phyloP scores from a whole-genome alignment of 2,329 filamentous ascomycete species.

The Hypoxylon sp. region DNA sequence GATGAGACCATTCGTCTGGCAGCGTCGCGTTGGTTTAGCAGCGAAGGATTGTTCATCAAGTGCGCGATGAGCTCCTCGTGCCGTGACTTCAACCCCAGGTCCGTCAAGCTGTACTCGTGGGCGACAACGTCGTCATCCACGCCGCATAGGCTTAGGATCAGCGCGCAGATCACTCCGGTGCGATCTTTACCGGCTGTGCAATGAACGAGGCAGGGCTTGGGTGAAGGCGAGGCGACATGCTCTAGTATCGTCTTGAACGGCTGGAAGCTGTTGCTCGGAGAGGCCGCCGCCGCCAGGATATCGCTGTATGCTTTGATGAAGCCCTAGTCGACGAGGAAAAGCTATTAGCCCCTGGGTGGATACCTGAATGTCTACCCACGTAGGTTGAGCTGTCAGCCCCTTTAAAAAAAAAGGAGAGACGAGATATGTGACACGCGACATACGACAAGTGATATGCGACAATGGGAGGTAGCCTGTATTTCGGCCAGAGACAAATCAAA shows the following conservation, averaged over 20 bases:
- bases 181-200: conserved; percentile 76
- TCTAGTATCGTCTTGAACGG: conserved; percentile 63
- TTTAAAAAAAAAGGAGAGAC: neutral
- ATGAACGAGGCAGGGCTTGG: conserved; percentile 62
- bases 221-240: conserved; percentile 57
- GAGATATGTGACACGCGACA: conserved; percentile 10
- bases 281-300: conserved; percentile 64
- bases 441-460: too few species aligned
- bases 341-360: conserved; percentile 9
- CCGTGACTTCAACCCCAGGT: conserved; percentile 58
- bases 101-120: conserved; percentile 69
- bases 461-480: conserved; percentile 13
- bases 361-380: too few species aligned
- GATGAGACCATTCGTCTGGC: conserved; percentile 57
- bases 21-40: conserved; percentile 56
- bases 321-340: conserved; percentile 52
- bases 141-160: conserved; percentile 67
- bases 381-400: conserved; percentile 23
- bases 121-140: conserved; percentile 62
- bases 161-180: conserved; percentile 69
- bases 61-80: conserved; percentile 50
- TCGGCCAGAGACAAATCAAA: neutral
- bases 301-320: conserved; percentile 70
- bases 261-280: conserved; percentile 56
- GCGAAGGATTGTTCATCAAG: conserved; percentile 59